These are phyloP conservation scores for Phytophthora megakarya DNA, from an alignment of 352 stramenopile species.

Conservation along the genomic window DNA sequence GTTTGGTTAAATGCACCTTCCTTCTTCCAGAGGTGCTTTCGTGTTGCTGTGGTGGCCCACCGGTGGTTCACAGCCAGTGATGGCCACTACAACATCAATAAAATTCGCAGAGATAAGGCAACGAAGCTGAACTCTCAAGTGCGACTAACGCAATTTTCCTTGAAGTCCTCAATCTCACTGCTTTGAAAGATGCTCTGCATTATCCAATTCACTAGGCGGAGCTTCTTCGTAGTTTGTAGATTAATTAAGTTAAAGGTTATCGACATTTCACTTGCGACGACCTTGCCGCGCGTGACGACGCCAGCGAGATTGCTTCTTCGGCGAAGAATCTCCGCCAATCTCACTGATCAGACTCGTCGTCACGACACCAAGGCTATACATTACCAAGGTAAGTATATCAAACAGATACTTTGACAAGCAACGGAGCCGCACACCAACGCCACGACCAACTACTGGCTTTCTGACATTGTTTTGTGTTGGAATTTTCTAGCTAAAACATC, in stretches of 20 bases:
- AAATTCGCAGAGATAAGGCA: too few relatives aligned
- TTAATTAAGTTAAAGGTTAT: too few relatives aligned
- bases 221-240: background rate
- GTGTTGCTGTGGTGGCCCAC: background rate
- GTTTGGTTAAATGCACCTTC: constrained; percentile 35
- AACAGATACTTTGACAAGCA: too few relatives aligned
- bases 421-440: background rate
- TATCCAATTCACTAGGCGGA: background rate
- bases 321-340: too few relatives aligned
- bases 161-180: too few relatives aligned
- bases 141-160: background rate
- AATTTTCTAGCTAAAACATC: background rate
- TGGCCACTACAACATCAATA: constrained; percentile 7
- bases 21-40: constrained; percentile 9
- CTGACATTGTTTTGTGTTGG: background rate
- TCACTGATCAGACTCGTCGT: too few relatives aligned
- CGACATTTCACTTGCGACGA: background rate
- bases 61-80: too few relatives aligned
- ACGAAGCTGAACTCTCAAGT: background rate
- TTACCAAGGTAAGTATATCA: too few relatives aligned
- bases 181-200: too few relatives aligned
- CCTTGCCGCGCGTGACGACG: background rate
- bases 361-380: too few relatives aligned
- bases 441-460: background rate
- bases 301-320: background rate